A percentile compares a stretch with the other conserved stretches of the same genome.
Evolutionary conservation across 2,329 filamentous ascomycete genomes (phyloP).

Genomic region (Mycogone perniciosa): DNA sequence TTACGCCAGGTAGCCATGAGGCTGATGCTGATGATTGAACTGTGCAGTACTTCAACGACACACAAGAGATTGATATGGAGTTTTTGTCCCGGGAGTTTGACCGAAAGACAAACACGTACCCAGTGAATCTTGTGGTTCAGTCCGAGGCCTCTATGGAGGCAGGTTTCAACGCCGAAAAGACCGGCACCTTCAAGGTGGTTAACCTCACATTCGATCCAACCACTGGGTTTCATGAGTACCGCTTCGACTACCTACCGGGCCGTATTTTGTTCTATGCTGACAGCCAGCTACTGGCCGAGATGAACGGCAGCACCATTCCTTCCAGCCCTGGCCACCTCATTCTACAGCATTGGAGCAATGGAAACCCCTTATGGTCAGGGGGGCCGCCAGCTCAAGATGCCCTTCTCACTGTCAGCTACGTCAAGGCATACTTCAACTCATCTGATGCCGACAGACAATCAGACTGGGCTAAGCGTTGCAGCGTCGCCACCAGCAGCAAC

Average conservation of each 20-base stretch:
- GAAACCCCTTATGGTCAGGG: conserved; percentile 62
- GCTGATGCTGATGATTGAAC: background rate
- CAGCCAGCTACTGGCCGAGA: conserved; percentile 47
- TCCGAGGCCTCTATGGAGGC: conserved; percentile 50
- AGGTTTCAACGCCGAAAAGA: conserved; percentile 57
- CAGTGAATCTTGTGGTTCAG: conserved; percentile 71
- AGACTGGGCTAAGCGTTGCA: conserved; percentile 13
- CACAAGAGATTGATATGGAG: conserved; percentile 76
- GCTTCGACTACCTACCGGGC: conserved; percentile 64
- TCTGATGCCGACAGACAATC: conserved; percentile 32
- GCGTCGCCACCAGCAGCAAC: background rate
- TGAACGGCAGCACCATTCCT: conserved; percentile 53
- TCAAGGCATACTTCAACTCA: conserved; percentile 77
- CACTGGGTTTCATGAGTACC: conserved; percentile 65
- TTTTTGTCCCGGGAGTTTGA: conserved; percentile 64
- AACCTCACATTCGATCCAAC: conserved; percentile 62
- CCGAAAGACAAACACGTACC: conserved; percentile 41
- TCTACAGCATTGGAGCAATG: conserved; percentile 74
- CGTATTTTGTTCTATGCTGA: conserved; percentile 66
- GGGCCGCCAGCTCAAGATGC: conserved; percentile 62
- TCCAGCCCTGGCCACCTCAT: conserved; percentile 57
- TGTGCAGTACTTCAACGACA: conserved; percentile 66
- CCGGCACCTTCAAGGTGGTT: conserved; percentile 50
- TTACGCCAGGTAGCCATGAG: background rate
- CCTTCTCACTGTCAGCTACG: conserved; percentile 57